Conservation (phyloP, 257 asterid species). For the Linderniella brevidens region DNA sequence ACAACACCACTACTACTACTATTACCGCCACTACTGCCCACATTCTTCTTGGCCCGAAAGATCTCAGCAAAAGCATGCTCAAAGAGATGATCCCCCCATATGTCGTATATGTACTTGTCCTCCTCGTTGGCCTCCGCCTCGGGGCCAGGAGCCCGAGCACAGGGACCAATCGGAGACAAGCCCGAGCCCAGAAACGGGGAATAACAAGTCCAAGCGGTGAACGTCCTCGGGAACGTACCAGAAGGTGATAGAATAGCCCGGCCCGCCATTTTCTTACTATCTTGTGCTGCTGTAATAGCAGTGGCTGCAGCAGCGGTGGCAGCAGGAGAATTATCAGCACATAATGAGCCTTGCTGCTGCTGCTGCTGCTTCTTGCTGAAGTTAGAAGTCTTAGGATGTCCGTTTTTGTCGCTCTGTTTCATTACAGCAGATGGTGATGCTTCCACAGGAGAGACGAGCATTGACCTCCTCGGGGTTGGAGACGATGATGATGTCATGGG, state of each 20-base stretch:
- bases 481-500: slow-evolving; percentile 36
- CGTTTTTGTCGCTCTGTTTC: too few species aligned
- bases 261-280: slow-evolving; percentile 20
- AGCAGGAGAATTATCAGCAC: slow-evolving; percentile 10
- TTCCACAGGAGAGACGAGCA: slow-evolving; percentile 15
- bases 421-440: too few species aligned
- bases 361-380: too few species aligned
- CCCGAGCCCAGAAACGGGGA: slow-evolving; percentile 28
- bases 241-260: slow-evolving; percentile 46
- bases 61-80: slow-evolving; percentile 18
- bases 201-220: slow-evolving; percentile 19
- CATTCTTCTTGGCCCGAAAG: slow-evolving; percentile 6
- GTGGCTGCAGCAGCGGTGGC: slow-evolving; percentile 8
- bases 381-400: too few species aligned
- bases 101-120: slow-evolving; percentile 53
- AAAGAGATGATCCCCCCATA: slow-evolving; percentile 88
- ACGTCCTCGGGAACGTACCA: slow-evolving; percentile 40
- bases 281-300: slow-evolving; percentile 7
- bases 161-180: slow-evolving; percentile 36
- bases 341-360: slow-evolving; percentile 12
- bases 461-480: slow-evolving; percentile 25
- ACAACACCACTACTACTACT: too few species aligned
- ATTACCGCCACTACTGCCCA: neutral
- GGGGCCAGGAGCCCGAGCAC: slow-evolving; percentile 57
- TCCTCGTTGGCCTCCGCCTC: slow-evolving; percentile 18